A percentile compares a stretch with the other conserved stretches of the same genome.
These are phyloP conservation scores for Saururus chinensis DNA, from an alignment of 164 flowering plant genomes.

Conservation along the genomic window DNA sequence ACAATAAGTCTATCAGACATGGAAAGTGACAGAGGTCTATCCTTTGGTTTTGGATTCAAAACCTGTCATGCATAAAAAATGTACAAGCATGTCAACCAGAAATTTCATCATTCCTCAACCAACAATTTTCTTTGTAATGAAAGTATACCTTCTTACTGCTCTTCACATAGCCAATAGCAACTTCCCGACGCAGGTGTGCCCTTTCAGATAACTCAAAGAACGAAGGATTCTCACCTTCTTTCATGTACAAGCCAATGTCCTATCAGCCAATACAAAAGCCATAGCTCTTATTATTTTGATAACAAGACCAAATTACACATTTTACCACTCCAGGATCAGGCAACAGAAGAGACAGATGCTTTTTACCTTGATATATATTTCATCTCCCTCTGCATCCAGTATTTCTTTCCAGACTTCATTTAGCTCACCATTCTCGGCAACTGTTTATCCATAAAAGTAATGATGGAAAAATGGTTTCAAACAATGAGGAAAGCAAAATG, in stretches of 20 bases:
- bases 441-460: conserved; percentile 21
- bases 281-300: too few species aligned
- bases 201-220: conserved; percentile 80
- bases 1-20: conserved; percentile 71
- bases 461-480: not conserved
- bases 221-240: conserved; percentile 76
- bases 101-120: not conserved
- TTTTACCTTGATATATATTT: conserved; percentile 86
- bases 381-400: conserved; percentile 91
- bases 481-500: not conserved
- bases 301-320: not conserved
- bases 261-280: conserved; percentile 10
- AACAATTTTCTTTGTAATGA: not conserved
- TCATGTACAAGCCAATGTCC: conserved; percentile 80
- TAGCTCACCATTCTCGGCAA: conserved; percentile 69
- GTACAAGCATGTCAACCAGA: not conserved
- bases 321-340: not conserved
- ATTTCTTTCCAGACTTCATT: conserved; percentile 97
- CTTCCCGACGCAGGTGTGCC: conserved; percentile 71
- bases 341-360: not conserved
- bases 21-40: conserved; percentile 59
- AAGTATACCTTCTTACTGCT: conserved; percentile 58
- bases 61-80: conserved; percentile 40
- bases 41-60: conserved; percentile 71
- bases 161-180: conserved; percentile 87